A percentile compares a stretch with the other conserved stretches of the same genome.
phyloP scores from a whole-genome alignment of 768 basidiomycete genomes.

The Pleurotus eryngii region DNA sequence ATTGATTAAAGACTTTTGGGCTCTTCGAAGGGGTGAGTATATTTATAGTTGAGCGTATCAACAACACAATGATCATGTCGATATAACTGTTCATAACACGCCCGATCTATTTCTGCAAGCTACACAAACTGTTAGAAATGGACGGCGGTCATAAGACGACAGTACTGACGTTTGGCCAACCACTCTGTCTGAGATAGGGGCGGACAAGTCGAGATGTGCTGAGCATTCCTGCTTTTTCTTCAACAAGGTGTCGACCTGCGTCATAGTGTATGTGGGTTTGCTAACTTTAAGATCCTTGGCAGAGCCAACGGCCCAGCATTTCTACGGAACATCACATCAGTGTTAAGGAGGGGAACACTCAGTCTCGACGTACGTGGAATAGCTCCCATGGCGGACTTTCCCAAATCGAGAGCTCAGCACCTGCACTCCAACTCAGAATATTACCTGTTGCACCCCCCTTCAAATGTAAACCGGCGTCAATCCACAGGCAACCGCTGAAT shows the following conservation, averaged over 20 bases:
- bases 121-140: too few species aligned
- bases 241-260: not conserved
- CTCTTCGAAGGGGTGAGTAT: too few species aligned
- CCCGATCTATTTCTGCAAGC: too few species aligned
- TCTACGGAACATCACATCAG: not conserved
- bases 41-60: too few species aligned
- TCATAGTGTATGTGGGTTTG: not conserved
- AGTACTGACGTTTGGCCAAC: not conserved
- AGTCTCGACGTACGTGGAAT: not conserved
- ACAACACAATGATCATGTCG: too few species aligned
- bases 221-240: not conserved
- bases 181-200: not conserved
- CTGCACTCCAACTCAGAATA: not conserved
- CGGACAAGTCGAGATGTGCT: not conserved
- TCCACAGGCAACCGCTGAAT: conserved; percentile 1
- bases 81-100: too few species aligned
- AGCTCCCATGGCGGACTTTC: not conserved
- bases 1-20: too few species aligned
- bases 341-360: not conserved
- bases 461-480: not conserved
- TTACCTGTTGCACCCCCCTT: not conserved
- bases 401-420: not conserved
- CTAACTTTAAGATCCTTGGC: not conserved
- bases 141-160: too few species aligned
- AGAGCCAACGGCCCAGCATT: conserved; percentile 1